These are phyloP conservation scores for Quercus rubra DNA, from an alignment of 306 rosid genomes.

Conservation along the genomic window DNA sequence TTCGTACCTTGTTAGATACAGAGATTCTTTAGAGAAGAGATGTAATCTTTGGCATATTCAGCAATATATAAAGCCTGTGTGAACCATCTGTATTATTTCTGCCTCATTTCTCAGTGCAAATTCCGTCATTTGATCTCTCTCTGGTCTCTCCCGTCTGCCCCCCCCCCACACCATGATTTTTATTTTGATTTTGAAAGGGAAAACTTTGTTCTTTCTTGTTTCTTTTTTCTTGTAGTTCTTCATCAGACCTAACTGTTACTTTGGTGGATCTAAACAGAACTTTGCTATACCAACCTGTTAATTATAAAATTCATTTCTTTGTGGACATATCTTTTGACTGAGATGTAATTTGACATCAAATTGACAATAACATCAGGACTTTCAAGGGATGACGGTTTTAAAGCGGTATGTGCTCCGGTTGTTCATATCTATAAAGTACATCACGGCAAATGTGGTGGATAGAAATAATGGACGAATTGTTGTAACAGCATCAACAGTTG, in stretches of 20 bases:
- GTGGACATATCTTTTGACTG: not conserved
- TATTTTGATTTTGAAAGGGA: not conserved
- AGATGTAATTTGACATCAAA: constrained; percentile 1
- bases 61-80: too few species aligned
- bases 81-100: not conserved
- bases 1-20: too few species aligned
- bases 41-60: too few species aligned
- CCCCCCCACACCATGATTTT: not conserved
- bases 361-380: constrained; percentile 13
- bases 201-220: not conserved
- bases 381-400: constrained; percentile 51
- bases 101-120: not conserved
- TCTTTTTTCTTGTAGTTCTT: not conserved
- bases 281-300: too few species aligned
- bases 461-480: constrained; percentile 80
- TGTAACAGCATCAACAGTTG: constrained; percentile 68
- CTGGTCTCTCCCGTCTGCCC: not conserved
- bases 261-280: not conserved
- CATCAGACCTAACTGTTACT: not conserved
- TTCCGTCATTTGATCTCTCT: not conserved
- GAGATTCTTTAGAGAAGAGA: too few species aligned
- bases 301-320: not conserved
- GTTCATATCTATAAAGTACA: constrained; percentile 83
- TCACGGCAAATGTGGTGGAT: constrained; percentile 83
- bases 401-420: constrained; percentile 81